Percentiles rank a stretch among this genome's conserved stretches.
These are phyloP conservation scores for Russula brevipes DNA, from an alignment of 768 basidiomycete genomes.

Conservation along the genomic window DNA sequence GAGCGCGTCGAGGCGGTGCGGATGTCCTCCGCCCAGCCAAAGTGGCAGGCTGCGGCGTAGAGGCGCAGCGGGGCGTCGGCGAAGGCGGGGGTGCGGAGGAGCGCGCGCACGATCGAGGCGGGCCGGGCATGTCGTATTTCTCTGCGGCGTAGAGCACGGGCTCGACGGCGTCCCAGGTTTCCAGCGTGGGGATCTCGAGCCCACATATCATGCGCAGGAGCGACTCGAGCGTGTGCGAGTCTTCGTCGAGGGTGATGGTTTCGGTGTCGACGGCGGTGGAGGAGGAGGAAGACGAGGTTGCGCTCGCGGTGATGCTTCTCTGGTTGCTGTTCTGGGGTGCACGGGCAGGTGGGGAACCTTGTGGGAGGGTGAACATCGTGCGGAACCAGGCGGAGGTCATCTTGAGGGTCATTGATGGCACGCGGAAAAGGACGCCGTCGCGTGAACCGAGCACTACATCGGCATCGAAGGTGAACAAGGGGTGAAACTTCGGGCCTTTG, in stretches of 20 bases:
- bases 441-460: conserved; percentile 53
- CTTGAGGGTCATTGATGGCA: conserved; percentile 56
- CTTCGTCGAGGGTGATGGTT: conserved; percentile 53
- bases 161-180: conserved; percentile 52
- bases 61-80: conserved; percentile 47
- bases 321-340: background rate
- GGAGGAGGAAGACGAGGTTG: background rate
- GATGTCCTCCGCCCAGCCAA: conserved; percentile 55
- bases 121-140: conserved; percentile 68
- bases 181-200: conserved; percentile 44
- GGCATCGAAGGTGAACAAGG: conserved; percentile 49
- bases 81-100: conserved; percentile 49
- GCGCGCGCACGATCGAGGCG: conserved; percentile 52
- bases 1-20: conserved; percentile 51
- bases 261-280: conserved; percentile 25
- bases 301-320: background rate
- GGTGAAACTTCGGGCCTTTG: conserved; percentile 35
- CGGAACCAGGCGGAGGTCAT: conserved; percentile 63
- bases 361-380: conserved; percentile 55
- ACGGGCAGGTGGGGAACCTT: conserved; percentile 19
- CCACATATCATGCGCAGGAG: conserved; percentile 61
- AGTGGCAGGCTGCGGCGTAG: conserved; percentile 51
- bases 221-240: conserved; percentile 47
- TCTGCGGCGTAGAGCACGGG: conserved; percentile 57
- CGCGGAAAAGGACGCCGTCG: conserved; percentile 47